Conservation (phyloP, 2,329 filamentous ascomycete genomes). For the Neonectria magnoliae region DNA sequence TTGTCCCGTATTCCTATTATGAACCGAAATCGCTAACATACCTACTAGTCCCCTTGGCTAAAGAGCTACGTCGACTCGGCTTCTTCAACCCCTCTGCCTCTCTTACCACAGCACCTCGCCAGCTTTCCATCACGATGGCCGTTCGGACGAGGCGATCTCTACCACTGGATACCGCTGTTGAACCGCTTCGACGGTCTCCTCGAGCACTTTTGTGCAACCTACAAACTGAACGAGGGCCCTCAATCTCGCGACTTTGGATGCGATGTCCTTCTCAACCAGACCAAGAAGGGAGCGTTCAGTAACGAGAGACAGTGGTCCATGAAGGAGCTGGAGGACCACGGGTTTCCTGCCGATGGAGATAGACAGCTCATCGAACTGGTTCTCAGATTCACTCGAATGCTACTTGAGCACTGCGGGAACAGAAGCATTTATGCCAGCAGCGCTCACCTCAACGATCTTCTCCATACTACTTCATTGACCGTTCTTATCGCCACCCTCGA, state of each 20-base stretch:
- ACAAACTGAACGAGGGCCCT: constrained; percentile 81
- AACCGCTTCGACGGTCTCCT: constrained; percentile 94
- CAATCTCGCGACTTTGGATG: constrained; percentile 80
- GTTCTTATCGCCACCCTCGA: constrained; percentile 82
- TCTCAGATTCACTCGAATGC: constrained; percentile 84
- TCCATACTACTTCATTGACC: constrained; percentile 85
- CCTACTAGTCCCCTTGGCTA: constrained; percentile 82
- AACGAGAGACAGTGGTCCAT: constrained; percentile 57
- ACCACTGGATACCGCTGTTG: constrained; percentile 96
- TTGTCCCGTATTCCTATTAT: not conserved
- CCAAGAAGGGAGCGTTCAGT: constrained; percentile 61
- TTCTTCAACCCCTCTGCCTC: constrained; percentile 74
- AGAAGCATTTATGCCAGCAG: constrained; percentile 96
- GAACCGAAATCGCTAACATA: constrained; percentile 40
- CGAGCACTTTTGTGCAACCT: constrained; percentile 81
- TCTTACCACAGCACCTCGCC: constrained; percentile 79
- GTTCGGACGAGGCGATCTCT: constrained; percentile 93
- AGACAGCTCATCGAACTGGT: constrained; percentile 81
- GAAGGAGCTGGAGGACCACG: constrained; percentile 64
- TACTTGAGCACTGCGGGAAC: constrained; percentile 96
- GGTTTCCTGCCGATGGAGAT: constrained; percentile 80
- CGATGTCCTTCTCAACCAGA: constrained; percentile 70
- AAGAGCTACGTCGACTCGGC: constrained; percentile 80
- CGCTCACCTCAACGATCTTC: constrained; percentile 84
- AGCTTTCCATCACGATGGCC: constrained; percentile 92